phyloP scores from a whole-genome alignment of 2,329 filamentous ascomycete genomes.

The Pseudogymnoascus sp. region DNA sequence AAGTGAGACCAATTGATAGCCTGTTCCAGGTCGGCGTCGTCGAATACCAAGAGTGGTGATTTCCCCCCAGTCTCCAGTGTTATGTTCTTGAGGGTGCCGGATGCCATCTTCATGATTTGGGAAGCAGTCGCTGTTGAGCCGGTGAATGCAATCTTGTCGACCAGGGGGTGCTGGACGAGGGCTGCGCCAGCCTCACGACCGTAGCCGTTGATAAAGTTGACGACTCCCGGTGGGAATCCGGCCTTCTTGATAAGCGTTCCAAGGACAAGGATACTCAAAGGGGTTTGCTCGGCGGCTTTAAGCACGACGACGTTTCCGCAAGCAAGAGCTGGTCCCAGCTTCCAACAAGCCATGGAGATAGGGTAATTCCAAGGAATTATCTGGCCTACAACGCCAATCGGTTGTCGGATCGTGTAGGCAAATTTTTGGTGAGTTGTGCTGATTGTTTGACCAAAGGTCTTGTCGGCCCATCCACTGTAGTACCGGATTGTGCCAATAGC shows the following conservation, averaged over 20 bases:
- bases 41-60: slow-evolving; percentile 56
- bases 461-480: slow-evolving; percentile 14
- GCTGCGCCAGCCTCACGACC: slow-evolving; percentile 47
- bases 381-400: slow-evolving; percentile 47
- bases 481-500: slow-evolving; percentile 2
- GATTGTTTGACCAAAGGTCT: slow-evolving; percentile 9
- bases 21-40: slow-evolving; percentile 54
- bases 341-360: slow-evolving; percentile 58
- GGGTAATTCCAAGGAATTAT: slow-evolving; percentile 71
- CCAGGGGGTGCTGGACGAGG: slow-evolving; percentile 46
- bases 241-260: slow-evolving; percentile 45
- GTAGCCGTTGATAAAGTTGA: slow-evolving; percentile 52
- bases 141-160: slow-evolving; percentile 57
- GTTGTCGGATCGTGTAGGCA: slow-evolving; percentile 66
- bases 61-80: slow-evolving; percentile 60
- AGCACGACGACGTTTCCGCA: slow-evolving; percentile 33
- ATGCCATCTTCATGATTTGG: slow-evolving; percentile 52
- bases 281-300: slow-evolving; percentile 63
- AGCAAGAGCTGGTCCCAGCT: slow-evolving; percentile 63
- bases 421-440: background rate
- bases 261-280: slow-evolving; percentile 46
- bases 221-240: slow-evolving; percentile 50
- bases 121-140: slow-evolving; percentile 52
- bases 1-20: slow-evolving; percentile 40
- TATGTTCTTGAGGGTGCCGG: slow-evolving; percentile 54